Evolutionary conservation across 2,329 filamentous ascomycete genomes (phyloP).

Genomic region (Orbilia oligospora): DNA sequence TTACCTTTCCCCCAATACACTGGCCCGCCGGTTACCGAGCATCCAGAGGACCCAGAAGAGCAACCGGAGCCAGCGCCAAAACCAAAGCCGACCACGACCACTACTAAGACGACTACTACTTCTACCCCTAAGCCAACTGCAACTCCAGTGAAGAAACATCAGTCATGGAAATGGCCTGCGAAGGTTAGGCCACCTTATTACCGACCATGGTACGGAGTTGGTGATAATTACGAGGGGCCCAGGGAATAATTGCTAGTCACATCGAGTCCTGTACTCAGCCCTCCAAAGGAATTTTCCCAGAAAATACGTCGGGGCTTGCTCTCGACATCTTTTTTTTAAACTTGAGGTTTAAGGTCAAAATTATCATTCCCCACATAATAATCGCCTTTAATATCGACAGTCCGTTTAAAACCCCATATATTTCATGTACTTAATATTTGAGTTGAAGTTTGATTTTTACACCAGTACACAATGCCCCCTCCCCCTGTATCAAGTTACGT

Average conservation of each 20-base stretch:
- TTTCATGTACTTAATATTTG: constrained; percentile 4
- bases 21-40: not conserved
- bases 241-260: not conserved
- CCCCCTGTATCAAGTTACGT: not conserved
- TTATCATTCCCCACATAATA: not conserved
- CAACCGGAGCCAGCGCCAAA: not conserved
- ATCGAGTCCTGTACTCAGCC: not conserved
- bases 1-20: constrained; percentile 1
- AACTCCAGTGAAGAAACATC: not conserved
- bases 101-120: not conserved
- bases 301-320: not conserved
- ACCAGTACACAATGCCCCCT: not conserved
- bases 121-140: not conserved
- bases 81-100: not conserved
- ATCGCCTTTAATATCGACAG: not conserved
- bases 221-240: not conserved
- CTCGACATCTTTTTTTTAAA: not conserved
- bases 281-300: too few relatives aligned
- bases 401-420: not conserved
- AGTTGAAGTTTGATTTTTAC: not conserved
- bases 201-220: constrained; percentile 6
- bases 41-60: constrained; percentile 4
- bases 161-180: not conserved
- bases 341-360: not conserved
- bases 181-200: constrained; percentile 22